A percentile compares a stretch with the other conserved stretches of the same genome.
Conservation (phyloP, 257 asterid genomes). For the Leonotis leonurus region DNA sequence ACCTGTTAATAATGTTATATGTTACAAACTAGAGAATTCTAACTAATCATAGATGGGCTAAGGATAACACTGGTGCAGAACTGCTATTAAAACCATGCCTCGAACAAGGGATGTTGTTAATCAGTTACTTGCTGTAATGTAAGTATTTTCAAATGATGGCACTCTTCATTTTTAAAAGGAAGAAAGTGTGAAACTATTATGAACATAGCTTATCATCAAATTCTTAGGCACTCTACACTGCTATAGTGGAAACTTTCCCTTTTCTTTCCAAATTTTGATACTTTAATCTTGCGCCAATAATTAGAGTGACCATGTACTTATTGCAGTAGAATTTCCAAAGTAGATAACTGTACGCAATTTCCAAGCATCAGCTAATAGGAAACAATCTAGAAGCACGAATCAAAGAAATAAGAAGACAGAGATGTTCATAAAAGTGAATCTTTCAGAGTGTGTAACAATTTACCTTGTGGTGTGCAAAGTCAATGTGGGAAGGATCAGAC, state of each 20-base stretch:
- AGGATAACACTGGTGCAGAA: not conserved
- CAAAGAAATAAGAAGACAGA: not conserved
- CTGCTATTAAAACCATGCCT: not conserved
- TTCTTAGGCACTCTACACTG: not conserved
- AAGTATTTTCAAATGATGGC: too few species aligned
- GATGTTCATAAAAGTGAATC: not conserved
- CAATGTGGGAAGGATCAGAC: constrained; percentile 97
- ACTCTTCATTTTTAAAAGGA: not conserved
- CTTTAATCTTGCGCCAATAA: not conserved
- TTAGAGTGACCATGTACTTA: not conserved
- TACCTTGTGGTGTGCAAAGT: constrained; percentile 99
- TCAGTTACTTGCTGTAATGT: not conserved
- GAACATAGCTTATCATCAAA: not conserved
- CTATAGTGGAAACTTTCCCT: not conserved
- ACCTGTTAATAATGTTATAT: constrained; percentile 38
- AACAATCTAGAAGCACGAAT: not conserved
- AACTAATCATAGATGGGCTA: not conserved
- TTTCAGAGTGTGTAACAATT: not conserved
- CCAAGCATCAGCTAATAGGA: not conserved
- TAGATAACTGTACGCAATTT: not conserved
- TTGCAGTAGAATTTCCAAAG: not conserved
- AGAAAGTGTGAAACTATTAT: not conserved
- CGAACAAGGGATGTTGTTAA: not conserved
- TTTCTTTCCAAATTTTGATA: not conserved
- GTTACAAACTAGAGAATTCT: not conserved